phyloP scores from a whole-genome alignment of 2,329 filamentous ascomycete genomes.

The Sporothrix brasiliensis region DNA sequence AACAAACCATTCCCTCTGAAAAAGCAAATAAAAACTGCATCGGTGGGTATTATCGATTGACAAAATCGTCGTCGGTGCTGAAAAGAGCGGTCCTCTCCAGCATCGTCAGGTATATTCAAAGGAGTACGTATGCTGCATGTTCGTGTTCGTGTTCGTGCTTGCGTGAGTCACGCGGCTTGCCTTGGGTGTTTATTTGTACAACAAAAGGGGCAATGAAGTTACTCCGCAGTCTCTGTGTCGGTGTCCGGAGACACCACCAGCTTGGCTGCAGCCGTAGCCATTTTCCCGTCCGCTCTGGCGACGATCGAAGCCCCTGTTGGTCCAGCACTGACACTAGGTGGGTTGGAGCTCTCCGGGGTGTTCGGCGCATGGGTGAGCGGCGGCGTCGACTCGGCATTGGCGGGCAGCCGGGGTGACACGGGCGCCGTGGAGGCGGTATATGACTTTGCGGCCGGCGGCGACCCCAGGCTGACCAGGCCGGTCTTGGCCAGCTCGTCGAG shows the following conservation, averaged over 20 bases:
- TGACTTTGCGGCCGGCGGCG: slow-evolving; percentile 25
- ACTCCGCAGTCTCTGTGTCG: background rate
- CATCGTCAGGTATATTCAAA: slow-evolving; percentile 17
- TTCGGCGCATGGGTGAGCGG: slow-evolving; percentile 69
- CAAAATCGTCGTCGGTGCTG: slow-evolving; percentile 28
- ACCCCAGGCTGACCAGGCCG: background rate
- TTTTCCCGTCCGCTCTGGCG: slow-evolving; percentile 11
- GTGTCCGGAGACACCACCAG: background rate
- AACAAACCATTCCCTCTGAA: background rate
- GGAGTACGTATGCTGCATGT: background rate
- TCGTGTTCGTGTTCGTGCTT: background rate
- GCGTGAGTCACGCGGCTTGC: background rate
- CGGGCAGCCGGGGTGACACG: slow-evolving; percentile 47
- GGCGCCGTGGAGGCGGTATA: slow-evolving; percentile 37
- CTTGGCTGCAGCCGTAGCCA: background rate
- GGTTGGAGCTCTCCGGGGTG: slow-evolving; percentile 67
- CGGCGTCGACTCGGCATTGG: slow-evolving; percentile 62
- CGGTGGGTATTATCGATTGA: slow-evolving; percentile 17
- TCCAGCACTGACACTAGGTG: slow-evolving; percentile 65
- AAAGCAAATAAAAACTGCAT: background rate
- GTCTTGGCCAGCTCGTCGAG: slow-evolving; percentile 43
- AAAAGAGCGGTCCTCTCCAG: background rate
- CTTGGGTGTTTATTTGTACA: slow-evolving; percentile 4
- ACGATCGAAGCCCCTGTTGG: slow-evolving; percentile 46
- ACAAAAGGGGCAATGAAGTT: too few relatives aligned